phyloP scores from a whole-genome alignment of 2,329 filamentous ascomycete genomes.

The Aspergillus latus region DNA sequence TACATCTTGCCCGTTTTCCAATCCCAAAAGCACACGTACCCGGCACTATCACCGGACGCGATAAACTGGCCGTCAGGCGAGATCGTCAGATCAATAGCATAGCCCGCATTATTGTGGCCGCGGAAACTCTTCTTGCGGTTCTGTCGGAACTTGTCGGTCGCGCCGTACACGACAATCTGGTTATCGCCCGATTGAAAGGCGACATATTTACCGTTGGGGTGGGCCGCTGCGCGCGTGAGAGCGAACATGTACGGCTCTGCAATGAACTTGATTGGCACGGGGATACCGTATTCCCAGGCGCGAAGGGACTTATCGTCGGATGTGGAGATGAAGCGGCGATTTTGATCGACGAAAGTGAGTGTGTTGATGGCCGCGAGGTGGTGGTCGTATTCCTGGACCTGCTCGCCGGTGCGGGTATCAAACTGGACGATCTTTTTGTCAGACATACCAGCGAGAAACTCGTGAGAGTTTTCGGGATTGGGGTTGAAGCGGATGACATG shows the following conservation, averaged over 20 bases:
- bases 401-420: slow-evolving; percentile 76
- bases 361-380: slow-evolving; percentile 98
- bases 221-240: slow-evolving; percentile 79
- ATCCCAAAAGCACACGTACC: slow-evolving; percentile 95
- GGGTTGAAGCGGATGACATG: slow-evolving; percentile 96
- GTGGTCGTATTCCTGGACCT: slow-evolving; percentile 97
- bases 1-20: slow-evolving; percentile 99
- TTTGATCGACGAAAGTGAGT: slow-evolving; percentile 91
- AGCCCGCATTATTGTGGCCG: slow-evolving; percentile 93
- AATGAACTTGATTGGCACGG: slow-evolving; percentile 97
- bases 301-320: slow-evolving; percentile 95
- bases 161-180: slow-evolving; percentile 92
- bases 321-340: slow-evolving; percentile 94
- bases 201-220: slow-evolving; percentile 90
- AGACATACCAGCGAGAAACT: slow-evolving; percentile 95
- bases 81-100: slow-evolving; percentile 84
- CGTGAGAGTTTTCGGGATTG: slow-evolving; percentile 69
- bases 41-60: slow-evolving; percentile 79
- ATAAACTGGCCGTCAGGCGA: slow-evolving; percentile 92
- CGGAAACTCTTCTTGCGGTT: slow-evolving; percentile 97
- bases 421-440: slow-evolving; percentile 99
- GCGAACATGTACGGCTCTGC: slow-evolving; percentile 98
- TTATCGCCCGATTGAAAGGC: slow-evolving; percentile 94
- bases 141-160: slow-evolving; percentile 92
- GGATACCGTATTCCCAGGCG: slow-evolving; percentile 98